A percentile compares a stretch with the other conserved stretches of the same genome.
phyloP scores from a whole-genome alignment of 2,329 filamentous ascomycete species.

The Cercospora zeina region DNA sequence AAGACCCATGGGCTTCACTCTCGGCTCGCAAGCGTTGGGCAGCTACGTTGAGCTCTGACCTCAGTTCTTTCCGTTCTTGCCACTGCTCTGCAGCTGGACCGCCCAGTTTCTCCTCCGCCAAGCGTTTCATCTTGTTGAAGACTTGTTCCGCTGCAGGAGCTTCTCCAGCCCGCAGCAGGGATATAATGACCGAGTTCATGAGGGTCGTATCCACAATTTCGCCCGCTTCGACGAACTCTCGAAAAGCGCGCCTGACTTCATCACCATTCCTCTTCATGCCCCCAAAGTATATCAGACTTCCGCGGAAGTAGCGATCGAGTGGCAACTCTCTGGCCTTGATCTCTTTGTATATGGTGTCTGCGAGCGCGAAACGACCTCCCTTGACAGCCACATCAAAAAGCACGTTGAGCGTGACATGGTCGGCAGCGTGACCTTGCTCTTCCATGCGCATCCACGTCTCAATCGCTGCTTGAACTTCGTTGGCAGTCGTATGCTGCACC shows the following conservation, averaged over 20 bases:
- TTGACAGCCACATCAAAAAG: conserved; percentile 87
- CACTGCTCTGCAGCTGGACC: conserved; percentile 43
- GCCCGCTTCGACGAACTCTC: conserved; percentile 76
- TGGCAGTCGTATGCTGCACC: conserved; percentile 58
- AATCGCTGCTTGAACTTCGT: conserved; percentile 68
- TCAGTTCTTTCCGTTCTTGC: conserved; percentile 47
- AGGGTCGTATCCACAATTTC: conserved; percentile 86
- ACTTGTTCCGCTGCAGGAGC: conserved; percentile 73
- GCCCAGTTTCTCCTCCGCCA: conserved; percentile 48
- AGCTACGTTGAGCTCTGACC: conserved; percentile 51
- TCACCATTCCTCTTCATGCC: conserved; percentile 73
- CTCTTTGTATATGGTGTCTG: conserved; percentile 80
- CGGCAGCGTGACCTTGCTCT: conserved; percentile 63
- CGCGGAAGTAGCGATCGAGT: conserved; percentile 77
- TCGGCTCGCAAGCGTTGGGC: conserved; percentile 50
- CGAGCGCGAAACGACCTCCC: conserved; percentile 77
- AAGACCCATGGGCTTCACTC: conserved; percentile 50
- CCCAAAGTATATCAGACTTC: conserved; percentile 79
- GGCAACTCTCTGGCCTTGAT: conserved; percentile 68
- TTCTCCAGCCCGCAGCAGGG: conserved; percentile 75
- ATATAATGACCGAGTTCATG: conserved; percentile 81
- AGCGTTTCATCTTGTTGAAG: conserved; percentile 78
- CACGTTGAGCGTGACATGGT: conserved; percentile 86
- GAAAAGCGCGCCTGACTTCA: conserved; percentile 74
- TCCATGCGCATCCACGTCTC: conserved; percentile 91